phyloP scores from a whole-genome alignment of 768 basidiomycete species.

The Suillus weaverae region DNA sequence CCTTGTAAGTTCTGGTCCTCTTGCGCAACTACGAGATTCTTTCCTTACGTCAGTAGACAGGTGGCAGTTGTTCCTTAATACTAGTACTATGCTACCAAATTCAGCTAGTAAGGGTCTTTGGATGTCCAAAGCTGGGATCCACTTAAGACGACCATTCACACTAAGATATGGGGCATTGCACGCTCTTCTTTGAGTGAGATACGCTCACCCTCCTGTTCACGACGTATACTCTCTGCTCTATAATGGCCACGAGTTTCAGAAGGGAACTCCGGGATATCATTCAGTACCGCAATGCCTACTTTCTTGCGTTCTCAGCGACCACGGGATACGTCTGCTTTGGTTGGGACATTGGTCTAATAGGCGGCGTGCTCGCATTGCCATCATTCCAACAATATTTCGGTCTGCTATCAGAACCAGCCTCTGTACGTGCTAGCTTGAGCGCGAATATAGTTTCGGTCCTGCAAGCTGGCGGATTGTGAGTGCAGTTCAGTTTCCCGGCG shows the following conservation, averaged over 20 bases:
- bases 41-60: not conserved
- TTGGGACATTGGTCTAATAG: slow-evolving; percentile 40
- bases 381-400: slow-evolving; percentile 38
- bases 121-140: not conserved
- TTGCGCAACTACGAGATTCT: not conserved
- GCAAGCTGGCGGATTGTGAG: slow-evolving; percentile 38
- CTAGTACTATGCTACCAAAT: not conserved
- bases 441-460: slow-evolving; percentile 41
- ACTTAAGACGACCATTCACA: not conserved
- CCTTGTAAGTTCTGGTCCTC: not conserved
- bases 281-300: slow-evolving; percentile 36
- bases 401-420: slow-evolving; percentile 25
- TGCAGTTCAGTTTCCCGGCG: not conserved
- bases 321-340: slow-evolving; percentile 37
- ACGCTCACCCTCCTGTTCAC: not conserved
- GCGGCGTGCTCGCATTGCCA: slow-evolving; percentile 36
- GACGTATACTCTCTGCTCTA: not conserved
- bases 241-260: slow-evolving; percentile 21
- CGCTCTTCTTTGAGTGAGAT: not conserved
- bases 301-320: slow-evolving; percentile 35
- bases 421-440: slow-evolving; percentile 27
- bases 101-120: not conserved
- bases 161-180: not conserved
- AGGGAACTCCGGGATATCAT: slow-evolving; percentile 20
- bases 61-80: not conserved